A percentile compares a stretch with the other conserved stretches of the same genome.
These are phyloP conservation scores for Viridothelium virens DNA, from an alignment of 495 filamentous ascomycete species.

Conservation along the genomic window DNA sequence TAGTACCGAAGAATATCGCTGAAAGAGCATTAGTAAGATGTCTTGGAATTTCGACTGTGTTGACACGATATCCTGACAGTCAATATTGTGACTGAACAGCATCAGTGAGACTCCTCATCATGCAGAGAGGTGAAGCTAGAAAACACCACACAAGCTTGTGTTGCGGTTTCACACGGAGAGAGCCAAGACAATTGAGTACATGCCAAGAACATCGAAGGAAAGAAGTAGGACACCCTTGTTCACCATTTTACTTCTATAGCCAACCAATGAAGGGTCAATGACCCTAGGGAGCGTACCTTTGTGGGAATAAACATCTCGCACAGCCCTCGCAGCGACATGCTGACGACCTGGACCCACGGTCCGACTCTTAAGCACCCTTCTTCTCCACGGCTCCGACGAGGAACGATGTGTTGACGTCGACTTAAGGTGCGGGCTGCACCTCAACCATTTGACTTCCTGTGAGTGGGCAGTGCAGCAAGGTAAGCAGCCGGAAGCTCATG, in stretches of 20 bases:
- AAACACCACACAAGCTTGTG: not conserved
- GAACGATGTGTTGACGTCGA: constrained; percentile 9
- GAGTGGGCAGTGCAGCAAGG: constrained; percentile 5
- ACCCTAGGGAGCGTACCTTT: not conserved
- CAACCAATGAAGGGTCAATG: too few species aligned
- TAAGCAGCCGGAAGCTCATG: not conserved
- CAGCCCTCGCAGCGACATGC: not conserved
- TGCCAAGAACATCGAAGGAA: not conserved
- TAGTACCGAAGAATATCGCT: constrained; percentile 6
- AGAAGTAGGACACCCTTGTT: not conserved
- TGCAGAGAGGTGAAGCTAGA: too few species aligned
- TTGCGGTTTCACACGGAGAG: not conserved
- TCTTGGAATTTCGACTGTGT: too few species aligned
- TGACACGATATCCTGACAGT: too few species aligned
- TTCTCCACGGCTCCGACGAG: not conserved
- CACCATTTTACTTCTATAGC: not conserved
- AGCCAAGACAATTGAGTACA: not conserved
- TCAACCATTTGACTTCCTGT: not conserved
- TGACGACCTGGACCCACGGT: not conserved
- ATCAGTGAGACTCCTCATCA: too few species aligned
- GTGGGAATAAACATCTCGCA: constrained; percentile 12
- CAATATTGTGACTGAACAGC: too few species aligned
- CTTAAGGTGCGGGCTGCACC: not conserved
- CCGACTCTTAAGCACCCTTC: not conserved
- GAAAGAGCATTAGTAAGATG: not conserved